Evolutionary conservation across 2,329 filamentous ascomycete species (phyloP), one percentile per base, ranked within the genome.

Genomic region (Fusarium incarnatum): DNA sequence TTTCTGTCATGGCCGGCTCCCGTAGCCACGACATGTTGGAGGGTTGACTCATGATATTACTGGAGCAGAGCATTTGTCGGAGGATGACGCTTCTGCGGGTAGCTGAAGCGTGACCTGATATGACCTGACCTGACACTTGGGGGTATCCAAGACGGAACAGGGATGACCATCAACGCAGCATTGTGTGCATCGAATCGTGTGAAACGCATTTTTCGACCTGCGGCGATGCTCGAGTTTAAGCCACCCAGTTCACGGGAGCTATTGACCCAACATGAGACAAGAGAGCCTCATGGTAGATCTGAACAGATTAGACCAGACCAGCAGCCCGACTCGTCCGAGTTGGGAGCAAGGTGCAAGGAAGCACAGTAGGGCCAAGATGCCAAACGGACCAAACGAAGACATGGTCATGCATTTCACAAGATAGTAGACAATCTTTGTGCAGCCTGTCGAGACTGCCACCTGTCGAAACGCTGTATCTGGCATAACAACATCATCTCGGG

Each of bases 111-210:
- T 75, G 73, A 75, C 73, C 73, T 75, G 73, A 72, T 68, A 75
- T 75, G 73, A 75, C 72, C 69, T 75, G 73, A 71, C 72, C 67
- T 74, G 71, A 73, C 60, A 70, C 55, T 68, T 75, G 64, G 64
- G 60, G 72, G 60, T 47, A 59, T 64, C 44, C 37, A 40, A 59
- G 50, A 56, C 28, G 47, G 64, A 34, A 46, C 42, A 52, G 47
- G 57, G 52, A 56, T 48, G 16, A 50, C 32, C 40, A 64, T 37
- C 27, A 60, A 37, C 54, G 56, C 27, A 52, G 28, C 49, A 44
- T 41, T 34, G 30, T 42, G 37, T 53, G 55, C 49, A 47, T 67
- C 45, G 46, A 47, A 59, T 47, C 32, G 20, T 46, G 44, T 58
- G 66, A 66, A 71, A 67, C 60, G 10, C 27, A 44, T 34, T 53